Conservation (phyloP, 2,329 filamentous ascomycete species). For the Sphaceloma murrayae region DNA sequence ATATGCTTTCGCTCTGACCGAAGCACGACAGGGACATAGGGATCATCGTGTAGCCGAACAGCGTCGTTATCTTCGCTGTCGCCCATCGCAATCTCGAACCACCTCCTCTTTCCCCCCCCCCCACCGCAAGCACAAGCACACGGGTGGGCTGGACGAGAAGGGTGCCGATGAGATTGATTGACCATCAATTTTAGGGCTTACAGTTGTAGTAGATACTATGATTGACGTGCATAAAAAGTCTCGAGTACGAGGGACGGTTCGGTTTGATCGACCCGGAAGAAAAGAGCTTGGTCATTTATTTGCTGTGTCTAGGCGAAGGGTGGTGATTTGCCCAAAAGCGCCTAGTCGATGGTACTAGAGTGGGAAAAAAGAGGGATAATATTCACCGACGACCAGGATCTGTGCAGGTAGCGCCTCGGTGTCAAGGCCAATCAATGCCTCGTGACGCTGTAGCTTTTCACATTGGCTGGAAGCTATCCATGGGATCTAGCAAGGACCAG, state of each 20-base stretch:
- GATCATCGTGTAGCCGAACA: background rate
- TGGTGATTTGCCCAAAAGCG: conserved; percentile 2
- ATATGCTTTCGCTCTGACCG: no score
- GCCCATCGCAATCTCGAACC: conserved; percentile 7
- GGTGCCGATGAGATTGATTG: no score
- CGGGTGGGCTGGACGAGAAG: no score
- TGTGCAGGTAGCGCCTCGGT: conserved; percentile 2
- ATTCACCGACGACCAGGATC: conserved; percentile 2
- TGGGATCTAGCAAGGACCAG: no score
- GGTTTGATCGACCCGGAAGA: conserved; percentile 15
- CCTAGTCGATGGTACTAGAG: conserved; percentile 7
- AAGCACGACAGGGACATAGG: background rate
- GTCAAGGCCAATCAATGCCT: background rate
- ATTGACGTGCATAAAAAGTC: conserved; percentile 16
- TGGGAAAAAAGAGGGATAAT: background rate
- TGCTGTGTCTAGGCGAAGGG: conserved; percentile 5
- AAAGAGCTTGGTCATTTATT: no score
- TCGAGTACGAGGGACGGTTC: background rate
- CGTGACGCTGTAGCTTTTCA: no score
- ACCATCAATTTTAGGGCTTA: no score
- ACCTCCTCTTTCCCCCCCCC: no score
- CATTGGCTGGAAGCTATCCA: no score
- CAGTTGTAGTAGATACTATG: no score
- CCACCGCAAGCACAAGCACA: no score
- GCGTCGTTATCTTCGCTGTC: background rate